Evolutionary conservation across 2,329 filamentous ascomycete genomes (phyloP), one percentile per base, ranked within the genome.

Genomic region (Exutisphaerella laricina): DNA sequence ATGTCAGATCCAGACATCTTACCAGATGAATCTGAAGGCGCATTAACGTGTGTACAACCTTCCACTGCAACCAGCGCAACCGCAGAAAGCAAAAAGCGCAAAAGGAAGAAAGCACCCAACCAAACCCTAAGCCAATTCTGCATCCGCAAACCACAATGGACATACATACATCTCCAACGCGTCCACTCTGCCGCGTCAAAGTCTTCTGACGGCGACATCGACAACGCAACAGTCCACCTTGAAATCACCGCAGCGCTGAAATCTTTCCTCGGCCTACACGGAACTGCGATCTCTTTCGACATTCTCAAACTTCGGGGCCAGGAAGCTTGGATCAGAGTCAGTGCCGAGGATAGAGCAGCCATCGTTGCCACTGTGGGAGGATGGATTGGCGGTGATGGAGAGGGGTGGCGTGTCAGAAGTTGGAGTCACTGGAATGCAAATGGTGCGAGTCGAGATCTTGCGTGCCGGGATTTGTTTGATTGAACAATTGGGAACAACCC

Each of bases 241-340:
- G 80, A 84, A 57, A 76, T 84, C 53, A 77, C 75, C 2, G 63
- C 74, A 1, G 80, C 84, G 0, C 67, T 90, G 5, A 70, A 70
- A 1, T 77, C 84, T 48, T 88, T 85, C 55, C 75, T 90, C 1
- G 86, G 86, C 14, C 66, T 78, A 13, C 80, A 78, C 0, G 86
- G 86, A 8, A 66, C 73, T 2, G 79, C 78, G 8, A 80, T 89
- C 3, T 68, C 80, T 1, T 59, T 88, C 43, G 86, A 90, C 58
- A 78, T 89, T 14, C 71, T 90, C 23, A 78, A 80, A 53, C 67
- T 81, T 0, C 65, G 77, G 3, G 71, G 67, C 1, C 55, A 58
- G 4, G 70, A 78, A 35, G 76, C 76, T 42, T 86, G 82, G 80
- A 61, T 88, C 37, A 71, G 84, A 13, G 61, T 86, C 6, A 80